Percentiles rank a stretch among this genome's conserved stretches.
Evolutionary conservation across 805 yeast genomes (phyloP).

Genomic region (Pichia deserticola): DNA sequence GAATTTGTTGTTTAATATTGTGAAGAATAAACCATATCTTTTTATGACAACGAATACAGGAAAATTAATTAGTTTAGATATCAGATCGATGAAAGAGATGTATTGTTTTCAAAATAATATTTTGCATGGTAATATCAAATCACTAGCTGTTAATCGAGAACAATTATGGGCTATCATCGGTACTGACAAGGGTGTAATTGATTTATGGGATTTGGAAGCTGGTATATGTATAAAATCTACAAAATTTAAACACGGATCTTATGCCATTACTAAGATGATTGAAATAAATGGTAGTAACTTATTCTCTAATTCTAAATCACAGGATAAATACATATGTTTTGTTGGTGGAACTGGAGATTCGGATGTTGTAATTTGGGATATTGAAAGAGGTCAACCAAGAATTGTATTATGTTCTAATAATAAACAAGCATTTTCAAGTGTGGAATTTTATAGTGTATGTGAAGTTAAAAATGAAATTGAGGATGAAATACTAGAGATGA

Average conservation of each 20-base stretch:
- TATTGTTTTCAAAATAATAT: constrained; percentile 45
- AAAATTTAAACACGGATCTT: constrained; percentile 38
- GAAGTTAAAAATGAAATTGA: constrained; percentile 20
- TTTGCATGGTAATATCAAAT: constrained; percentile 57
- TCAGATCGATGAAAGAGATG: constrained; percentile 44
- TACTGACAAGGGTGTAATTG: constrained; percentile 64
- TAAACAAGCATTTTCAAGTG: constrained; percentile 15
- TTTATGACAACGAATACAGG: constrained; percentile 47
- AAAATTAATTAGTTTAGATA: constrained; percentile 46
- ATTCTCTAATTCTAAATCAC: constrained; percentile 27
- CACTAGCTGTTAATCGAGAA: constrained; percentile 48
- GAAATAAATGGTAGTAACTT: constrained; percentile 32
- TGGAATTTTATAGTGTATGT: constrained; percentile 20
- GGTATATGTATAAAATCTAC: constrained; percentile 52
- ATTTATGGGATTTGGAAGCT: constrained; percentile 79
- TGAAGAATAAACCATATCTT: constrained; percentile 36
- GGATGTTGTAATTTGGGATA: constrained; percentile 69
- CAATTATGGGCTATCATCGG: constrained; percentile 66
- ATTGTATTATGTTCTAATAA: constrained; percentile 21
- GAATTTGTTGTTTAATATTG: constrained; percentile 34
- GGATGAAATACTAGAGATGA: constrained; percentile 17
- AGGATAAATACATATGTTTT: constrained; percentile 43
- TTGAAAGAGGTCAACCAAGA: constrained; percentile 52
- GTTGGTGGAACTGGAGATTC: constrained; percentile 59
- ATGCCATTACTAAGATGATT: constrained; percentile 42